phyloP scores from a whole-genome alignment of 1,284 basidiomycete species.

The Heterobasidion parviporum region DNA sequence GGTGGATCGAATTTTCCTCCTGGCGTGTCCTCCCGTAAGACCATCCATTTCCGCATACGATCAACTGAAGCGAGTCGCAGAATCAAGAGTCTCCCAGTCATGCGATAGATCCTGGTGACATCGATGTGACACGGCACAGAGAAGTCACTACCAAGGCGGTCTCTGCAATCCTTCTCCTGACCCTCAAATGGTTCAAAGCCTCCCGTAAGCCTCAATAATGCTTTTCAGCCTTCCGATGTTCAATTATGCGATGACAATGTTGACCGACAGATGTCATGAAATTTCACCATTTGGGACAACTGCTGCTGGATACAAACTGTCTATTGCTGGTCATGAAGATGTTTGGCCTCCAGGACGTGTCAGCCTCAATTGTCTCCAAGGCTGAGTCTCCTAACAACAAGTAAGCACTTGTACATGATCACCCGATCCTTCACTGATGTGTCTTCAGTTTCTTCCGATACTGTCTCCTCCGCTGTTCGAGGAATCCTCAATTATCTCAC shows the following conservation, averaged over 20 bases:
- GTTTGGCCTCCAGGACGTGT: conserved; percentile 93
- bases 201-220: conserved; percentile 59
- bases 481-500: conserved; percentile 43
- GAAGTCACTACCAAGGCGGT: conserved; percentile 98
- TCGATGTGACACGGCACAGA: conserved; percentile 91
- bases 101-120: conserved; percentile 87
- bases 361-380: conserved; percentile 75
- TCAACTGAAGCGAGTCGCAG: conserved; percentile 30
- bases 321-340: conserved; percentile 93
- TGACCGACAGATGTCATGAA: conserved; percentile 82
- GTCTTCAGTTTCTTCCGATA: conserved; percentile 86
- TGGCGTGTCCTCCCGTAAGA: conserved; percentile 61
- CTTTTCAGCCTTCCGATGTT: conserved; percentile 1
- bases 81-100: conserved; percentile 56
- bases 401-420: conserved; percentile 32
- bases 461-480: conserved; percentile 72
- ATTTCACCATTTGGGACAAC: conserved; percentile 94
- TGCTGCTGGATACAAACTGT: conserved; percentile 94
- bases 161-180: conserved; percentile 86
- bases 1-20: conserved; percentile 61
- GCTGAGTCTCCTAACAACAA: conserved; percentile 86
- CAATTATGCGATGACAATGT: neutral
- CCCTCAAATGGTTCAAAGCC: conserved; percentile 97
- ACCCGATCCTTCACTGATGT: conserved; percentile 6
- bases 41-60: conserved; percentile 1